These are phyloP conservation scores for Pestalotiopsis sp. DNA, from an alignment of 2,329 filamentous ascomycete species.

Conservation along the genomic window DNA sequence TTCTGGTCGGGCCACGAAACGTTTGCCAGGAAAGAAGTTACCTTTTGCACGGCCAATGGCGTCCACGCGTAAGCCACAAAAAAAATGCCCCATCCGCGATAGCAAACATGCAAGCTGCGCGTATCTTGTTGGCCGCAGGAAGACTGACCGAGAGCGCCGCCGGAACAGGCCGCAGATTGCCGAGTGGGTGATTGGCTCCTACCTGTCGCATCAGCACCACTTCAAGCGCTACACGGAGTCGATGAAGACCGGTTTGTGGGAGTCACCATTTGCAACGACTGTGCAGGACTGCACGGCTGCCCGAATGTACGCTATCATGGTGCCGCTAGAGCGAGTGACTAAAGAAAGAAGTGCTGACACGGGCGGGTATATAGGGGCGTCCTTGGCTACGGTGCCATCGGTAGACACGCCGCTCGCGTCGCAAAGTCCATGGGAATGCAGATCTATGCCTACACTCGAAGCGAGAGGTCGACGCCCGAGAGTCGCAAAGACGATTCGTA, in stretches of 20 bases:
- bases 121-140: neutral
- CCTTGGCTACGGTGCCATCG: slow-evolving; percentile 48
- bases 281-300: slow-evolving; percentile 9
- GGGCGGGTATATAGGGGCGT: slow-evolving; percentile 31
- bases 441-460: slow-evolving; percentile 70
- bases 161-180: slow-evolving; percentile 54
- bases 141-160: neutral
- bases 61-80: slow-evolving; percentile 52
- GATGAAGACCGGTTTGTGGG: slow-evolving; percentile 10
- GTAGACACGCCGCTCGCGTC: slow-evolving; percentile 46
- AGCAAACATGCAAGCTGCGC: neutral
- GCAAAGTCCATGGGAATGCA: slow-evolving; percentile 65
- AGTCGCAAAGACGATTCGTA: slow-evolving; percentile 62
- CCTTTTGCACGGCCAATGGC: slow-evolving; percentile 58
- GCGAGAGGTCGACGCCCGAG: slow-evolving; percentile 59
- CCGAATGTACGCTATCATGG: slow-evolving; percentile 2
- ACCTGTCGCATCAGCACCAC: slow-evolving; percentile 50
- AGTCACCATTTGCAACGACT: slow-evolving; percentile 2
- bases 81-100: neutral
- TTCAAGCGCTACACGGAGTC: neutral
- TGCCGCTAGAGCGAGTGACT: neutral
- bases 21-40: slow-evolving; percentile 51
- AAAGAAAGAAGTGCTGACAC: neutral
- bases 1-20: slow-evolving; percentile 36
- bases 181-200: slow-evolving; percentile 59